Evolutionary conservation across 352 stramenopile species (phyloP).

Genomic region (Phytophthora constricta): DNA sequence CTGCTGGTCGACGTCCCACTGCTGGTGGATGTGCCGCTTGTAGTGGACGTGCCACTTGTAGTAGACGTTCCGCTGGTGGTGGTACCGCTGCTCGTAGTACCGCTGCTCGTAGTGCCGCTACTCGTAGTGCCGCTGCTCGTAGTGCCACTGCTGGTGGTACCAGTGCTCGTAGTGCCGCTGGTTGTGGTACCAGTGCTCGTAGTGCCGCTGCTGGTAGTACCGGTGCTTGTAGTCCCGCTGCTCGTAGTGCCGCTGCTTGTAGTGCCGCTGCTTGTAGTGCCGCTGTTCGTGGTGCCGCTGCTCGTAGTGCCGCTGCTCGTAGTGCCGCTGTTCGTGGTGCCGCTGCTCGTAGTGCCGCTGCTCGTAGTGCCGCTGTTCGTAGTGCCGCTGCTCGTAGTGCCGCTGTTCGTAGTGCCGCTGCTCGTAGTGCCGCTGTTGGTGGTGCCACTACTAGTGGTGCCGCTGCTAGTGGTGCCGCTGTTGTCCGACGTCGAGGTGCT

Average conservation of each 20-base stretch:
- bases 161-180: conserved; percentile 15
- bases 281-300: conserved; percentile 18
- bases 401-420: conserved; percentile 1
- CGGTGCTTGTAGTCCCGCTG: conserved; percentile 2
- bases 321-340: conserved; percentile 5
- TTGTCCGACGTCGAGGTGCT: background rate
- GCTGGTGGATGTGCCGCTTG: conserved; percentile 17
- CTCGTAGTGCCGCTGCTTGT: background rate
- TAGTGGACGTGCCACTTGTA: conserved; percentile 19
- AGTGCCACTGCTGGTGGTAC: conserved; percentile 3
- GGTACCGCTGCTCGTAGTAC: background rate
- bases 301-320: conserved; percentile 2
- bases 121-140: conserved; percentile 8
- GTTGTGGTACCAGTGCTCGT: conserved; percentile 20
- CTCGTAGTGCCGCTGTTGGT: conserved; percentile 5
- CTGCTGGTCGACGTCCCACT: conserved; percentile 4
- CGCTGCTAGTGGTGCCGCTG: conserved; percentile 20
- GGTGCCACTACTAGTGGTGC: conserved; percentile 13
- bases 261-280: background rate
- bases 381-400: conserved; percentile 15
- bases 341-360: conserved; percentile 16
- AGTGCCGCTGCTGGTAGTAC: conserved; percentile 3
- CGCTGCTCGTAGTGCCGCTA: background rate
- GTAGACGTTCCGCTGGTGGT: conserved; percentile 30
- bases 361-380: conserved; percentile 16